These are phyloP conservation scores for Teratosphaeriaceae sp. DNA, from an alignment of 2,329 filamentous ascomycete species.

Conservation along the genomic window DNA sequence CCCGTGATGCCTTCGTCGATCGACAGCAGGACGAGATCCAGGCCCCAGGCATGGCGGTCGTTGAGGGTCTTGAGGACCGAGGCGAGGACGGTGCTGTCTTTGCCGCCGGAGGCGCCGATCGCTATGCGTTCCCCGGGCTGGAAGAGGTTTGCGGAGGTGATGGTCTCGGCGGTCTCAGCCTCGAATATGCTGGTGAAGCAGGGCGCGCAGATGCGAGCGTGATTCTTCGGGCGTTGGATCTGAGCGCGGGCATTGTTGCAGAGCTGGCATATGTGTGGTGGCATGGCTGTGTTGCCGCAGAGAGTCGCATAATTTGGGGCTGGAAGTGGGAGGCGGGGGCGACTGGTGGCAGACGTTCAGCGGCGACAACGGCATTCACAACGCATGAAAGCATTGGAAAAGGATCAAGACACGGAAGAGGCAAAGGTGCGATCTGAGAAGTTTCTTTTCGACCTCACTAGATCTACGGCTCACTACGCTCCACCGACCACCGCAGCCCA, in stretches of 20 bases:
- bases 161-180: slow-evolving; percentile 88
- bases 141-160: slow-evolving; percentile 75
- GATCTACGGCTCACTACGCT: background rate
- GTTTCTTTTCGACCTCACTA: background rate
- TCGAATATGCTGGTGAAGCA: slow-evolving; percentile 90
- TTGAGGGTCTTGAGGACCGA: slow-evolving; percentile 93
- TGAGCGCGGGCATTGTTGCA: slow-evolving; percentile 74
- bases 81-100: slow-evolving; percentile 93
- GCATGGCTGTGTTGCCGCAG: slow-evolving; percentile 52
- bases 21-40: slow-evolving; percentile 79
- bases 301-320: too few relatives aligned
- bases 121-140: slow-evolving; percentile 76
- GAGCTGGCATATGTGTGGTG: slow-evolving; percentile 66
- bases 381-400: too few relatives aligned
- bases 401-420: too few relatives aligned
- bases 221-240: slow-evolving; percentile 90
- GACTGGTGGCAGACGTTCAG: too few relatives aligned
- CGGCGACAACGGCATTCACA: too few relatives aligned
- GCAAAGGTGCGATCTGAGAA: background rate
- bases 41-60: slow-evolving; percentile 76
- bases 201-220: slow-evolving; percentile 81
- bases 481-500: background rate
- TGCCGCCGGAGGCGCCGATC: slow-evolving; percentile 93
- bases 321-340: background rate
- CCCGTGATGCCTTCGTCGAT: slow-evolving; percentile 98